A percentile compares a stretch with the other conserved stretches of the same genome.
Evolutionary conservation across 306 rosid species (phyloP).

Genomic region (Hippophae gyantsensis): DNA sequence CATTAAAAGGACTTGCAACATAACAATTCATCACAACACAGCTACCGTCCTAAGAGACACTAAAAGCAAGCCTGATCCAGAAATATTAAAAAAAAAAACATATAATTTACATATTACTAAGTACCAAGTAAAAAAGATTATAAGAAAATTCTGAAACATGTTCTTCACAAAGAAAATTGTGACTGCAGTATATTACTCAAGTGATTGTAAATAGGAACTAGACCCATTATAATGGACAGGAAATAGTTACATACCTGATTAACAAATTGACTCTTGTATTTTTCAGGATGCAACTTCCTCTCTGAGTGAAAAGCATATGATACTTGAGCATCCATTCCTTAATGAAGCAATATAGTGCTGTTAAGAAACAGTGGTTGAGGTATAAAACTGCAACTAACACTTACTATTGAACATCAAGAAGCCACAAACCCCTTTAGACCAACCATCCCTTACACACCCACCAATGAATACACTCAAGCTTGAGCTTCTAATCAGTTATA

Average conservation of each 20-base stretch:
- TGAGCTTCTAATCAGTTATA: neutral
- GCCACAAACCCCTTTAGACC: neutral
- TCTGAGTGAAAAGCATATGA: conserved; percentile 87
- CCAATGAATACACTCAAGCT: neutral
- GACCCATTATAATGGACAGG: neutral
- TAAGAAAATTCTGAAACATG: too few species aligned
- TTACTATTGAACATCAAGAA: neutral
- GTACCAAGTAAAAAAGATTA: too few species aligned
- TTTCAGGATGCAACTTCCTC: conserved; percentile 80
- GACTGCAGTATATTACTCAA: neutral
- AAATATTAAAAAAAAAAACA: too few species aligned
- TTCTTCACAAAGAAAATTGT: too few species aligned
- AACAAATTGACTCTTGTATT: conserved; percentile 55
- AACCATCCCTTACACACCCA: neutral
- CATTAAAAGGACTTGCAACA: neutral
- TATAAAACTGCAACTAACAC: neutral
- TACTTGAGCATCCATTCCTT: conserved; percentile 97
- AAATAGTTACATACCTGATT: conserved; percentile 64
- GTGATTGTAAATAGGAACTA: neutral
- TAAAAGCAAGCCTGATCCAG: too few species aligned
- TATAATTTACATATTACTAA: too few species aligned
- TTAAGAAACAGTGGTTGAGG: conserved; percentile 5
- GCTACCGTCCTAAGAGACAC: too few species aligned
- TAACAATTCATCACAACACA: neutral
- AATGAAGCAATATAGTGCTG: conserved; percentile 15